A percentile compares a stretch with the other conserved stretches of the same genome.
Evolutionary conservation across 441 rosid genomes (phyloP).

Genomic region (Pelargonium cotyledonis): DNA sequence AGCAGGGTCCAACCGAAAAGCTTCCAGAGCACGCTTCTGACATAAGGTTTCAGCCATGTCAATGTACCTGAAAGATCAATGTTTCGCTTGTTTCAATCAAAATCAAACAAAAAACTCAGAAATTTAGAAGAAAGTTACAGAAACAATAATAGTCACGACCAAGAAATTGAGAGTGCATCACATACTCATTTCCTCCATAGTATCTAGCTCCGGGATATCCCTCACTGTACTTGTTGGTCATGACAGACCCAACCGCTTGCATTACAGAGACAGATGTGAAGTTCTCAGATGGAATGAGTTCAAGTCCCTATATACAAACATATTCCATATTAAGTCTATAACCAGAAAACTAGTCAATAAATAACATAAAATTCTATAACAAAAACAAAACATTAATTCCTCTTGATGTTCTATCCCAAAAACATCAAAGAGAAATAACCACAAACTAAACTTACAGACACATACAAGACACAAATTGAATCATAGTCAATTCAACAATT

Average conservation of each 20-base stretch:
- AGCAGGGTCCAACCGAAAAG: slow-evolving; percentile 77
- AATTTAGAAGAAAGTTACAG: not conserved
- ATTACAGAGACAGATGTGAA: slow-evolving; percentile 89
- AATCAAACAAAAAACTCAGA: not conserved
- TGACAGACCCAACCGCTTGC: slow-evolving; percentile 87
- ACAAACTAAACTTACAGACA: not conserved
- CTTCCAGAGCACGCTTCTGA: slow-evolving; percentile 86
- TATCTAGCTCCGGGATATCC: slow-evolving; percentile 96
- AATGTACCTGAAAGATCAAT: slow-evolving; percentile 51
- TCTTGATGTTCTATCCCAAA: not conserved
- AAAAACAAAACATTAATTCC: not conserved
- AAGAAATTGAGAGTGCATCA: slow-evolving; percentile 15
- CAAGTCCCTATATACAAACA: slow-evolving; percentile 50
- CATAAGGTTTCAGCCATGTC: slow-evolving; percentile 92
- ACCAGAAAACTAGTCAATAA: not conserved
- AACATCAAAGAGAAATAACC: not conserved
- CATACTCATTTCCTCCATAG: slow-evolving; percentile 94
- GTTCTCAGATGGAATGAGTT: slow-evolving; percentile 90
- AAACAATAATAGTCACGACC: slow-evolving; percentile 7
- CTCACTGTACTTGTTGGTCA: slow-evolving; percentile 97
- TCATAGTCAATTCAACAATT: slow-evolving; percentile 1
- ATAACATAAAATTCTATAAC: not conserved
- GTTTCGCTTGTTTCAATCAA: not conserved
- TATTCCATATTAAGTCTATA: not conserved
- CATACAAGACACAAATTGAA: not conserved